Percentiles rank a stretch among this genome's conserved stretches.
phyloP scores from a whole-genome alignment of 306 rosid genomes.

The Cucurbita pepo region DNA sequence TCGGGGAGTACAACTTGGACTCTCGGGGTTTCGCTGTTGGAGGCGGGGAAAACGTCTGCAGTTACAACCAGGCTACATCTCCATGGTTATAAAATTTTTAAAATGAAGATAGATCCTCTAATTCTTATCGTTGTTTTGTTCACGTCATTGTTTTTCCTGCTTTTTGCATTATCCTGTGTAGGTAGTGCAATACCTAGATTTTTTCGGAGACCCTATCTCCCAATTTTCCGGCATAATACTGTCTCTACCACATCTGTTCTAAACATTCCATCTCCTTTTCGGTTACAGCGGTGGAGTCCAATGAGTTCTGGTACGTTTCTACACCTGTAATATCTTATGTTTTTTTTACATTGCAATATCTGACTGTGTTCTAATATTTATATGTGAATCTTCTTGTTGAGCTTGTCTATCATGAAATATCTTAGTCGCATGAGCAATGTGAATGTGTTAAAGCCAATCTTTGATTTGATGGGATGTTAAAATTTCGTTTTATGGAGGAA shows the following conservation, averaged over 20 bases:
- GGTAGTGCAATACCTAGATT: conserved; percentile 59
- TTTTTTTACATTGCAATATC: conserved; percentile 3
- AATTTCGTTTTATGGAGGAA: background rate
- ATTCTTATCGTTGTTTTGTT: conserved; percentile 40
- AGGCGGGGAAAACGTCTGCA: conserved; percentile 63
- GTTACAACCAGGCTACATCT: conserved; percentile 39
- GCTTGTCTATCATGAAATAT: background rate
- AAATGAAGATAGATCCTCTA: conserved; percentile 48
- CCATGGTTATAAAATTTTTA: conserved; percentile 36
- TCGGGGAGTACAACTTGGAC: conserved; percentile 98
- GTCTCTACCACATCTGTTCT: conserved; percentile 56
- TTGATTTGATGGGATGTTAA: background rate
- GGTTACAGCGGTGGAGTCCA: conserved; percentile 78
- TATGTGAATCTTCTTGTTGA: background rate
- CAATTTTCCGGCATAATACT: conserved; percentile 54
- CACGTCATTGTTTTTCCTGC: conserved; percentile 43
- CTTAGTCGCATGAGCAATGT: background rate
- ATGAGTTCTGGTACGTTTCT: conserved; percentile 52
- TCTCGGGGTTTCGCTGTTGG: conserved; percentile 85
- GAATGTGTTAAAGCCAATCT: background rate
- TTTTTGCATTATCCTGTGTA: conserved; percentile 55
- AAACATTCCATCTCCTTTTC: conserved; percentile 56
- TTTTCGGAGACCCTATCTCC: conserved; percentile 62
- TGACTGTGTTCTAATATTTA: background rate
- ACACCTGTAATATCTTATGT: background rate